Evolutionary conservation across 2,329 filamentous ascomycete species (phyloP), one percentile per base, ranked within the genome.

Genomic region (Botrytis fragariae): DNA sequence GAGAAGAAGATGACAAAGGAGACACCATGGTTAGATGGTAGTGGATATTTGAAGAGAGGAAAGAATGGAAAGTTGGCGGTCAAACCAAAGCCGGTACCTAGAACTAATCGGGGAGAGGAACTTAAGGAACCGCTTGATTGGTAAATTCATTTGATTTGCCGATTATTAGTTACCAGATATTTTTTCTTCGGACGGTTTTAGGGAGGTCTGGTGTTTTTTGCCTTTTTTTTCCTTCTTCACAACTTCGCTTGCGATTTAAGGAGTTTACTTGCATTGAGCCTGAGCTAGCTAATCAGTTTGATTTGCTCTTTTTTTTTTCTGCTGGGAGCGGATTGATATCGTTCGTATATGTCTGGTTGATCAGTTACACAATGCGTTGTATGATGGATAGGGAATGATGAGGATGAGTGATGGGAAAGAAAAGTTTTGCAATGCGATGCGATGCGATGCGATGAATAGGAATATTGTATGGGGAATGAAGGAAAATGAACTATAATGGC

Each of bases 21-120:
- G 25, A 97, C 93, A 39, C 95, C 95, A 4, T 98, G 95, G 95
- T 84, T 98, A 76, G 94, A 97, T 80, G 95, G 95, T 59, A 90
- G 87, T 54, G 93, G 90, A 0, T 98, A 97, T 82, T 86, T 98
- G 73, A 87, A 85, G 83, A 82, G 87, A 67, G 86, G 86, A 65
- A 83, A 84, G 79, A 85, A 85, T 22, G 87, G 87, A 60, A 86
- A 84, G 80, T 81, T 90, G 76, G 84, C 86, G 16, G 86, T 84
- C 61, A 89, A 89, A 84, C 85, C 88, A 25, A 86, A 85, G 22
- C 90, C 93, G 8, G 90, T 97, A 67, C 93, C 94, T 51, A 73
- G 95, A 85, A 97, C 94, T 75, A 97, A 97, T 84, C 86, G 93
- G 22, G 95, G 94, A 1, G 92, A 97, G 82, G 89, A 91, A 79